Percentiles rank a stretch among this genome's conserved stretches.
These are phyloP conservation scores for Oryza brachyantha DNA, from an alignment of 176 grass and related monocot genomes.

Conservation along the genomic window DNA sequence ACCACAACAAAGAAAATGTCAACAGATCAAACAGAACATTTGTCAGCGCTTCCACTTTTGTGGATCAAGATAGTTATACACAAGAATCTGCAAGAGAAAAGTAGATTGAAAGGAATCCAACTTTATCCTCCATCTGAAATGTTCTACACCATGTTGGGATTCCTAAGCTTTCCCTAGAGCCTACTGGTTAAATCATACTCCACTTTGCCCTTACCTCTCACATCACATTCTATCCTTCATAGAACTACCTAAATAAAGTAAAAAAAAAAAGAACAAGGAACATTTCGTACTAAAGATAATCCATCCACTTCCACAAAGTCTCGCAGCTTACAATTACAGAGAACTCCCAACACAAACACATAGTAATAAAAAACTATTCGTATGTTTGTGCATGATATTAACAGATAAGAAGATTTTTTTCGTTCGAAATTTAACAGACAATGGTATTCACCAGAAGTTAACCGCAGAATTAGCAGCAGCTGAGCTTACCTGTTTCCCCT, in stretches of 20 bases:
- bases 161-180: constrained; percentile 40
- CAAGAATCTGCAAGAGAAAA: constrained; percentile 45
- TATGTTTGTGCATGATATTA: not conserved
- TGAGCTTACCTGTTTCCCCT: constrained; percentile 93
- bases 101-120: constrained; percentile 23
- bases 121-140: constrained; percentile 24
- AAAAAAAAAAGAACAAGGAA: constrained; percentile 35
- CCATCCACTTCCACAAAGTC: not conserved
- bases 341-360: not conserved
- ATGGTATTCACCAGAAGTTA: not conserved
- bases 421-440: too few species aligned
- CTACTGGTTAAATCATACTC: constrained; percentile 32
- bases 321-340: constrained; percentile 18
- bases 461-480: not conserved
- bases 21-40: constrained; percentile 5
- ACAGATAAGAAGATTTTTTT: not conserved
- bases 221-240: constrained; percentile 48
- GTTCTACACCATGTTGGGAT: constrained; percentile 27
- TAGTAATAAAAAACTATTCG: too few species aligned
- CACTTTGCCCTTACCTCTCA: constrained; percentile 27
- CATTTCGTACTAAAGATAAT: constrained; percentile 41
- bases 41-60: constrained; percentile 15
- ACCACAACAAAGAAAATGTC: constrained; percentile 8
- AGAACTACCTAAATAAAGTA: constrained; percentile 26
- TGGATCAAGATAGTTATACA: constrained; percentile 28